These are phyloP conservation scores for Phylloporus sp. DNA, from an alignment of 768 basidiomycete species.

Conservation along the genomic window DNA sequence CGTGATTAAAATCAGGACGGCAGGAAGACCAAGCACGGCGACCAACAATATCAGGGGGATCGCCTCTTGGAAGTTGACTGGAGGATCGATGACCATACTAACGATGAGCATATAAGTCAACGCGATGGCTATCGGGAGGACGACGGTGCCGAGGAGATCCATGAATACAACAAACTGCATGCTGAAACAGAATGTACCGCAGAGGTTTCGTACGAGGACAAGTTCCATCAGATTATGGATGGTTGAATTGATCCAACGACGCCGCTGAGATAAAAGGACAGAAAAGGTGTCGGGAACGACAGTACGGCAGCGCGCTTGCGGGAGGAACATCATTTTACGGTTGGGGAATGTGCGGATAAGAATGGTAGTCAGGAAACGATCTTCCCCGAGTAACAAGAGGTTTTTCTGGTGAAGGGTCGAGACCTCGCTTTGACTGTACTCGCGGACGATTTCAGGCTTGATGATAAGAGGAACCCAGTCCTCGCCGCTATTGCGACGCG, in stretches of 20 bases:
- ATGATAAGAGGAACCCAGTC: slow-evolving; percentile 98
- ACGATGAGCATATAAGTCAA: slow-evolving; percentile 88
- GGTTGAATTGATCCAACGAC: slow-evolving; percentile 99
- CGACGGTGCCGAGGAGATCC: slow-evolving; percentile 88
- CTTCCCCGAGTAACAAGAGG: slow-evolving; percentile 91
- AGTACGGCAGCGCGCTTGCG: slow-evolving; percentile 91
- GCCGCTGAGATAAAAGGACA: slow-evolving; percentile 90
- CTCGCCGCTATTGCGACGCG: slow-evolving; percentile 78
- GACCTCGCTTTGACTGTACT: slow-evolving; percentile 93
- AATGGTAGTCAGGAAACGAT: slow-evolving; percentile 97
- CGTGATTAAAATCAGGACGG: slow-evolving; percentile 86
- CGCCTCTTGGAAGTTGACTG: slow-evolving; percentile 81
- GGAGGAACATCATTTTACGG: slow-evolving; percentile 99
- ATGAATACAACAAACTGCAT: slow-evolving; percentile 99
- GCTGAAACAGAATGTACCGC: slow-evolving; percentile 99
- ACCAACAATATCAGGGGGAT: slow-evolving; percentile 88
- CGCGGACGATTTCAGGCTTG: slow-evolving; percentile 95
- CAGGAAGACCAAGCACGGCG: slow-evolving; percentile 91
- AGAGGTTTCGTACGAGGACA: slow-evolving; percentile 91
- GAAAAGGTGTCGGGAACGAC: slow-evolving; percentile 94
- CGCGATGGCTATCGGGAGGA: slow-evolving; percentile 88
- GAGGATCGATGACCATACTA: slow-evolving; percentile 74
- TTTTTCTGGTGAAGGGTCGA: slow-evolving; percentile 98
- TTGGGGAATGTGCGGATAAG: slow-evolving; percentile 96
- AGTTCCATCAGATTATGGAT: slow-evolving; percentile 99